Percentiles rank a stretch among this genome's conserved stretches.
Evolutionary conservation across 306 rosid genomes (phyloP).

Genomic region (Acmispon strigosus): DNA sequence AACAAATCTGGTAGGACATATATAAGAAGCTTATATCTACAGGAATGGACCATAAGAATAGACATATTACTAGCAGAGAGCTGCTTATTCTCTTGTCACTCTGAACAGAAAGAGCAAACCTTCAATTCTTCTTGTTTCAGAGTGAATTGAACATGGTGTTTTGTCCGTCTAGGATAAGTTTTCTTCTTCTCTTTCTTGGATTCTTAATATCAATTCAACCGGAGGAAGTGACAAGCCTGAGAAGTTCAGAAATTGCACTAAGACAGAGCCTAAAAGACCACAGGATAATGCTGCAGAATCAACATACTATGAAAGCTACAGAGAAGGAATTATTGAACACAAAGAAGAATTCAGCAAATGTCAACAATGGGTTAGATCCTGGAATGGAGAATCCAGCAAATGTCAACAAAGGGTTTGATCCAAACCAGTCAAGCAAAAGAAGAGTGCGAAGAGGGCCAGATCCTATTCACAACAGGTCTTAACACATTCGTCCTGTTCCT

Average conservation of each 20-base stretch:
- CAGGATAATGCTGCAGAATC: slow-evolving; percentile 30
- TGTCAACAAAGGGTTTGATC: slow-evolving; percentile 41
- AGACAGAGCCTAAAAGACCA: slow-evolving; percentile 37
- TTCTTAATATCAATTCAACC: slow-evolving; percentile 44
- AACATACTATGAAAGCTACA: slow-evolving; percentile 28
- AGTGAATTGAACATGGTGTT: slow-evolving; percentile 50
- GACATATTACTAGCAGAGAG: slow-evolving; percentile 18
- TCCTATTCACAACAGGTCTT: slow-evolving; percentile 89
- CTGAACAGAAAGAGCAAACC: slow-evolving; percentile 32
- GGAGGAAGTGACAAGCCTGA: slow-evolving; percentile 36
- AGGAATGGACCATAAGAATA: slow-evolving; percentile 54
- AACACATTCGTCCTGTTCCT: slow-evolving; percentile 18
- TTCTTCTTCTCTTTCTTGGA: slow-evolving; percentile 56
- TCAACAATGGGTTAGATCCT: slow-evolving; percentile 31
- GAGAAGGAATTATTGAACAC: slow-evolving; percentile 33
- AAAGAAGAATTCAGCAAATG: slow-evolving; percentile 35
- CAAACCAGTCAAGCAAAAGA: slow-evolving; percentile 74
- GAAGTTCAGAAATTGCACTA: slow-evolving; percentile 41
- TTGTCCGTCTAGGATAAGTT: slow-evolving; percentile 29
- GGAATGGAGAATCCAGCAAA: slow-evolving; percentile 35
- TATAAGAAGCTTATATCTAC: slow-evolving; percentile 54
- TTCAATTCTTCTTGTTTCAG: slow-evolving; percentile 35
- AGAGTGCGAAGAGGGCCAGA: slow-evolving; percentile 80
- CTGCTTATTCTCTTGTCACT: slow-evolving; percentile 32
- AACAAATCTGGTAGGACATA: slow-evolving; percentile 45